Conservation (phyloP, 495 filamentous ascomycete genomes). For the Neurospora discreta region DNA sequence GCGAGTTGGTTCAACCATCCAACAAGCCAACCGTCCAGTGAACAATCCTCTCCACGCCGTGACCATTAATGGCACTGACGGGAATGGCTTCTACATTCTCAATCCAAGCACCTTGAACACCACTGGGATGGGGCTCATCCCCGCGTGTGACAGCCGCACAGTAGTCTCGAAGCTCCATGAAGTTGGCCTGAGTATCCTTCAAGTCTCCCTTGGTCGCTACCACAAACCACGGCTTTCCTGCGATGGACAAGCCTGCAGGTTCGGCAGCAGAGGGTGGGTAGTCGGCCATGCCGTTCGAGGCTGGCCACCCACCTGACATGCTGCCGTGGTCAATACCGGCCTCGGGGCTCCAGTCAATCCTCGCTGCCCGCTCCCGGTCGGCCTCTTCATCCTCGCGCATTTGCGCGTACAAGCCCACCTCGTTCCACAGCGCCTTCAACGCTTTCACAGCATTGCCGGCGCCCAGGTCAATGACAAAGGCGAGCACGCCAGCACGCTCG, state of each 20-base stretch:
- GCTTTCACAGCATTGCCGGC: constrained; percentile 66
- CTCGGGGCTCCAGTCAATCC: constrained; percentile 29
- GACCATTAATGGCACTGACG: constrained; percentile 74
- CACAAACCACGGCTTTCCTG: constrained; percentile 91
- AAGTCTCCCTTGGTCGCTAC: constrained; percentile 93
- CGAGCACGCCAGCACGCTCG: constrained; percentile 82
- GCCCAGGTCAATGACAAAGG: constrained; percentile 84
- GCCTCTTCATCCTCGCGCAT: constrained; percentile 51
- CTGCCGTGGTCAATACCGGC: constrained; percentile 13
- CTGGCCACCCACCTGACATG: constrained; percentile 11
- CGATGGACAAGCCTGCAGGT: constrained; percentile 47
- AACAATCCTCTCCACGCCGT: constrained; percentile 71
- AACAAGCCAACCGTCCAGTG: constrained; percentile 67
- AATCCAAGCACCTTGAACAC: constrained; percentile 54
- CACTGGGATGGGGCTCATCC: constrained; percentile 56
- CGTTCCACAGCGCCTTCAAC: constrained; percentile 73
- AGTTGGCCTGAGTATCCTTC: constrained; percentile 67
- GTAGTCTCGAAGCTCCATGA: constrained; percentile 54
- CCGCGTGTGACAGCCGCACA: constrained; percentile 48
- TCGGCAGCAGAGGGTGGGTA: constrained; percentile 15
- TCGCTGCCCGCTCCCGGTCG: constrained; percentile 36
- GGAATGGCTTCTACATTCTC: constrained; percentile 59
- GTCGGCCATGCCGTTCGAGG: constrained; percentile 24
- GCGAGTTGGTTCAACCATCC: constrained; percentile 29
- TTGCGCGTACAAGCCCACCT: constrained; percentile 77